phyloP scores from a whole-genome alignment of 257 asterid genomes.

The Pogostemon cablin region DNA sequence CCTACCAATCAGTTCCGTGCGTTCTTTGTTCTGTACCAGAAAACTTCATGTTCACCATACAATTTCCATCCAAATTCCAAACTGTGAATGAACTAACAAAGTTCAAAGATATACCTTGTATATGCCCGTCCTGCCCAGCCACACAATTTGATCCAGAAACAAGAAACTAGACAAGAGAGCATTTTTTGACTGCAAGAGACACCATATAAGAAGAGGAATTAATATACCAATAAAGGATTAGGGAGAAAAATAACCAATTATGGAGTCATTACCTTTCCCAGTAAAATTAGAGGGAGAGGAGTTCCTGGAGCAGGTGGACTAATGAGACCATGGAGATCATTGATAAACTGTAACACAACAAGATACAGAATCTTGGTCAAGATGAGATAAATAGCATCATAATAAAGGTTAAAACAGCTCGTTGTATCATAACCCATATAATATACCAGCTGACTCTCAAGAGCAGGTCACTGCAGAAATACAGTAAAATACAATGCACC shows the following conservation, averaged over 20 bases:
- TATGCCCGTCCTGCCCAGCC: conserved; percentile 95
- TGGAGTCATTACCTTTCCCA: conserved; percentile 77
- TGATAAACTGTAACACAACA: conserved; percentile 68
- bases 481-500: not conserved
- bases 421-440: not conserved
- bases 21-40: conserved; percentile 77
- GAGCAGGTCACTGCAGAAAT: not conserved
- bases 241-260: not conserved
- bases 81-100: not conserved
- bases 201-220: conserved; percentile 20
- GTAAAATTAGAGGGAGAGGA: conserved; percentile 77
- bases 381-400: conserved; percentile 19
- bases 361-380: conserved; percentile 29
- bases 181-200: conserved; percentile 78
- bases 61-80: not conserved
- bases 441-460: not conserved
- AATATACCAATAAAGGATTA: conserved; percentile 25
- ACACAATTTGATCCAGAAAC: conserved; percentile 95
- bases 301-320: conserved; percentile 91
- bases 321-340: conserved; percentile 86
- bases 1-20: conserved; percentile 75
- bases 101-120: conserved; percentile 60
- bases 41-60: conserved; percentile 21
- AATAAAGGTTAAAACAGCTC: not conserved
- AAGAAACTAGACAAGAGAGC: conserved; percentile 92